Evolutionary conservation across 2,329 filamentous ascomycete species (phyloP).

Genomic region (Scytalidium lignicola): DNA sequence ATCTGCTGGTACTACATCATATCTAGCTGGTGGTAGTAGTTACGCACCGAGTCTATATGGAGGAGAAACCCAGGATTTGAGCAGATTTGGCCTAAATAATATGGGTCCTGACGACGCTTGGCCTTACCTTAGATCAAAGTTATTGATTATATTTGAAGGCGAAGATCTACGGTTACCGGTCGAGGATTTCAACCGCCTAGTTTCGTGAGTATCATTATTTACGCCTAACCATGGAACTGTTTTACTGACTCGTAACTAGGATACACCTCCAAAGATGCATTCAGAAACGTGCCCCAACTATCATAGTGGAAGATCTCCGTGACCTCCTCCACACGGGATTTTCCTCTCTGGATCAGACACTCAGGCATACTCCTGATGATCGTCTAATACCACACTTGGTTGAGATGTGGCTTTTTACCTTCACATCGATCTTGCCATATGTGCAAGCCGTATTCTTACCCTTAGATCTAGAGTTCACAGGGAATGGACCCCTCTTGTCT

Average conservation of each 20-base stretch:
- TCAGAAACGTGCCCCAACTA: conserved; percentile 63
- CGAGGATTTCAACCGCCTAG: conserved; percentile 77
- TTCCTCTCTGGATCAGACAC: conserved; percentile 74
- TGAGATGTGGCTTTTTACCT: conserved; percentile 90
- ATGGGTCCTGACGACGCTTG: conserved; percentile 75
- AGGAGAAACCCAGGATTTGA: conserved; percentile 47
- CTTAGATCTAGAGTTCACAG: conserved; percentile 87
- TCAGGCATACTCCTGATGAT: conserved; percentile 76
- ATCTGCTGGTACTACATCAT: conserved; percentile 36
- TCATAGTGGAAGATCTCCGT: conserved; percentile 70
- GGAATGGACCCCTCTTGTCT: conserved; percentile 73
- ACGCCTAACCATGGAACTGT: background rate
- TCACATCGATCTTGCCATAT: conserved; percentile 85
- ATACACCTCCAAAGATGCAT: conserved; percentile 76
- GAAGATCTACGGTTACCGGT: conserved; percentile 75
- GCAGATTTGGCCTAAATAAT: conserved; percentile 61
- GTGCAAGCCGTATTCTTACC: conserved; percentile 94
- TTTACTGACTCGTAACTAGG: conserved; percentile 16
- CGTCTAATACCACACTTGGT: conserved; percentile 85
- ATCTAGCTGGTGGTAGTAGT: conserved; percentile 16
- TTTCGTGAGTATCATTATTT: conserved; percentile 40
- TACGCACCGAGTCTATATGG: conserved; percentile 37
- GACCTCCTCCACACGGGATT: conserved; percentile 80
- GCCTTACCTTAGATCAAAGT: conserved; percentile 71
- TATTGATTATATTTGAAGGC: conserved; percentile 75